phyloP scores from a whole-genome alignment of 2,329 filamentous ascomycete genomes.

The Blastomyces gilchristii region DNA sequence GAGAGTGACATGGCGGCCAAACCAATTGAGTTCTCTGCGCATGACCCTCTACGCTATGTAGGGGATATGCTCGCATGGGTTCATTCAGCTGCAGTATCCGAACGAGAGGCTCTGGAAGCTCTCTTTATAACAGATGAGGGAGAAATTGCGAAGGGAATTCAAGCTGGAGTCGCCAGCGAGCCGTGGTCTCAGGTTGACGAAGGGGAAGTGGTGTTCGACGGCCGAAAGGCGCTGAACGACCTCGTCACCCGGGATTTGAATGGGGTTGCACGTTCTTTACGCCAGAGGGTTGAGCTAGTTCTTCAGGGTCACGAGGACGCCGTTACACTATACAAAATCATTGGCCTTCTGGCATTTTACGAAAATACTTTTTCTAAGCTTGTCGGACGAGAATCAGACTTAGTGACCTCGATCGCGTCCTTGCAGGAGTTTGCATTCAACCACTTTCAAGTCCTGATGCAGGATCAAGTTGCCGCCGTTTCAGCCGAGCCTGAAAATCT shows the following conservation, averaged over 20 bases:
- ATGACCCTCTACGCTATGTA: constrained; percentile 82
- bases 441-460: constrained; percentile 71
- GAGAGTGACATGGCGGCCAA: constrained; percentile 57
- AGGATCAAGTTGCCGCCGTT: constrained; percentile 58
- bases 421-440: constrained; percentile 68
- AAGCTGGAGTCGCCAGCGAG: constrained; percentile 69
- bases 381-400: constrained; percentile 55
- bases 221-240: constrained; percentile 68
- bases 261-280: constrained; percentile 71
- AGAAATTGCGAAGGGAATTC: constrained; percentile 72
- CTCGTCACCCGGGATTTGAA: constrained; percentile 78
- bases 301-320: constrained; percentile 87
- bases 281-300: constrained; percentile 81
- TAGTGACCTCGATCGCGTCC: constrained; percentile 57
- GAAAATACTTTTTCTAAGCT: constrained; percentile 72
- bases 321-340: constrained; percentile 77
- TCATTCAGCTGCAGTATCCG: constrained; percentile 87
- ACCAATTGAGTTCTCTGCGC: constrained; percentile 86
- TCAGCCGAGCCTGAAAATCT: constrained; percentile 63
- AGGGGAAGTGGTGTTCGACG: constrained; percentile 58
- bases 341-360: constrained; percentile 85
- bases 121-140: constrained; percentile 86
- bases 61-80: constrained; percentile 98
- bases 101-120: constrained; percentile 81
- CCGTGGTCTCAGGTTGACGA: constrained; percentile 64